phyloP scores from a whole-genome alignment of 495 filamentous ascomycete genomes.

The Jackrogersella multiformis region DNA sequence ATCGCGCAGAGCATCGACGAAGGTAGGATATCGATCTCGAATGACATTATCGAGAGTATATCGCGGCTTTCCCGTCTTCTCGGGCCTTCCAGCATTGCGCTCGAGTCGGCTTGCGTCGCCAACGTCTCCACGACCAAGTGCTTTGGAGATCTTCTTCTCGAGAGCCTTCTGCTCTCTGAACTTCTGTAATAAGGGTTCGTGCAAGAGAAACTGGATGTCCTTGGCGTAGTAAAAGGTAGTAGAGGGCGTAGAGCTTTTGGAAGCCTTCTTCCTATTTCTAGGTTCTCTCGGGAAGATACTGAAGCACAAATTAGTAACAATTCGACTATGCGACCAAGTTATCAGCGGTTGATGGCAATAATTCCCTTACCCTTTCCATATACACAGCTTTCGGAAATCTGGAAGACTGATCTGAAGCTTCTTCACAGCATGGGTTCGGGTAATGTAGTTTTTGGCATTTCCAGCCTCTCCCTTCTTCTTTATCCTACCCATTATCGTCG shows the following conservation, averaged over 20 bases:
- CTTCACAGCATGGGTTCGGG: conserved; percentile 92
- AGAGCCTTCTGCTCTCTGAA: conserved; percentile 97
- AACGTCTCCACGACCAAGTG: conserved; percentile 89
- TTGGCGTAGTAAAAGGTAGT: conserved; percentile 99
- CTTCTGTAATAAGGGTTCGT: conserved; percentile 93
- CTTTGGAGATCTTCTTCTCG: conserved; percentile 94
- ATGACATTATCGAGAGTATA: conserved; percentile 95
- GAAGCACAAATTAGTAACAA: background rate
- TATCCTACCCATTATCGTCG: conserved; percentile 75
- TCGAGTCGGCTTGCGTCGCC: conserved; percentile 77
- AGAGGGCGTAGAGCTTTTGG: conserved; percentile 84
- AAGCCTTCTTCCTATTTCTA: conserved; percentile 93
- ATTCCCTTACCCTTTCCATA: conserved; percentile 77
- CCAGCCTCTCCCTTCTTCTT: conserved; percentile 97
- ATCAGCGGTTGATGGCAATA: background rate
- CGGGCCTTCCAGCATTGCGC: conserved; percentile 71
- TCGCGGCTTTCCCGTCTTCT: conserved; percentile 84
- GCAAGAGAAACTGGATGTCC: conserved; percentile 97
- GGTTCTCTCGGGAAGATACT: conserved; percentile 97
- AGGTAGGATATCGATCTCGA: conserved; percentile 97
- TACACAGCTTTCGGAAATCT: conserved; percentile 97
- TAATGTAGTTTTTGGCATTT: conserved; percentile 98
- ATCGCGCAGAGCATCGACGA: conserved; percentile 91
- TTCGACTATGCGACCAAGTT: background rate
- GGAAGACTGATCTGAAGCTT: conserved; percentile 97